Evolutionary conservation across 345 rosid species (phyloP), one percentile per base, ranked within the genome.

Genomic region (Balakata baccata): DNA sequence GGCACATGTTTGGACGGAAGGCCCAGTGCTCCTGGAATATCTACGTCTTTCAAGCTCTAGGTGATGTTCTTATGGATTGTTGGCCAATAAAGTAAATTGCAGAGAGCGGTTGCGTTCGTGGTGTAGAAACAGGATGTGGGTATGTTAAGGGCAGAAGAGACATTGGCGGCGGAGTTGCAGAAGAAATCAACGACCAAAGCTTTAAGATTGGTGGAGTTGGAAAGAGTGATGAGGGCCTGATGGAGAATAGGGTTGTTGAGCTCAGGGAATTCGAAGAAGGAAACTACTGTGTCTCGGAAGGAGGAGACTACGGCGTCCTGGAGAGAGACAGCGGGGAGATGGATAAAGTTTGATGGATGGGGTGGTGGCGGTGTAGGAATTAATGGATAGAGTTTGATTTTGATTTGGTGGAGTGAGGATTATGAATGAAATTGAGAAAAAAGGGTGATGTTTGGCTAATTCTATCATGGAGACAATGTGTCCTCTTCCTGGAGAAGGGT

Each of bases 151-250:
- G 5, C 60, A 3, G 54, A 64, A 4, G 65, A 3, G n/a, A 81
- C 68, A 76, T 81, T 7, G 72, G 20, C 54, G n/a, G 54, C 54
- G 17, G 74, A 17, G 9, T 57, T 38, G 85, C 88, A 83, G 73
- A 87, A 90, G 70, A 85, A 78, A 61, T 90, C 91, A 4, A 81
- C 64, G 54, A 87, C 22, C 37, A 89, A 67, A 53, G 84, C 82
- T 0, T 66, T 62, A 25, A 87, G 37, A 53, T 72, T 64, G 66
- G 68, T 72, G 18, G 53, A 66, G 5, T 68, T 49, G 39, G 83
- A 79, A 73, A 90, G 69, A 51, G 82, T 60, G 18, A 61, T 29
- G 7, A 90, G 86, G 49, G 89, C 59, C 1, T 68, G 60, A 72
- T 68, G 86, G 72, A 87, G 78, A 60, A 76, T 75, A 1, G 85